Evolutionary conservation across 495 filamentous ascomycete genomes (phyloP), one percentile per base, ranked within the genome.

Genomic region (Podospora pseudoanserina): DNA sequence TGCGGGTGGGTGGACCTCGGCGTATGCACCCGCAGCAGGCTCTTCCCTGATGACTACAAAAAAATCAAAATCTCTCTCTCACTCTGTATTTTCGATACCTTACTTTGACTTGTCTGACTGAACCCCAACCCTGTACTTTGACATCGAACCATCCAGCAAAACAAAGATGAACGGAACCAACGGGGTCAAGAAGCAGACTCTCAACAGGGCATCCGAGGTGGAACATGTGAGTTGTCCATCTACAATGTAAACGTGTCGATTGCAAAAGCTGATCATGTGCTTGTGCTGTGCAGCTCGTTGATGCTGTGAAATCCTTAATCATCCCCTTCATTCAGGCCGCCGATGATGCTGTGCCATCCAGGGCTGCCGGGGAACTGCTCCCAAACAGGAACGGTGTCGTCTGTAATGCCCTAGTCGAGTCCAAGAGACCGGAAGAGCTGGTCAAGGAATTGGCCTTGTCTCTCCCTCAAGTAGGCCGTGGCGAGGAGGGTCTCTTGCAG

Each of bases 311-410:
- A 83, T 80, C 86, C 34, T 85, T 93, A 44, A 83, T 97, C 30
- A 84, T 95, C 28, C 90, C 91, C 1, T 95, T 93, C 78, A 90
- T 97, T 70, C 85, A 83, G 56, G 83, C 85, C 15, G 92, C 92
- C 64, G 92, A 96, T 77, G 81, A 89, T 64, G 86, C 88, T 65
- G 82, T 83, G 26, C 71, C 76, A 15, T 72, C 75, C 23, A 85
- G 85, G 70, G 77, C 80, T 19, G 80, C 80, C 18, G 85, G 84
- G 54, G 85, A 88, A 72, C 67, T 83, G n/a, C 66, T 79, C 53
- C 79, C 82, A n/a, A 79, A 85, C 62, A 65, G 78, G 60, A 75
- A 80, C 15, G 79, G 76, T 59, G 77, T 75, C 5, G 76, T 83
- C 34, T 80, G 86, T 64, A 89, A 89, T 30, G 82, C 85, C 16